Evolutionary conservation across 1,284 basidiomycete species (phyloP).

Genomic region (Serendipita sp.): DNA sequence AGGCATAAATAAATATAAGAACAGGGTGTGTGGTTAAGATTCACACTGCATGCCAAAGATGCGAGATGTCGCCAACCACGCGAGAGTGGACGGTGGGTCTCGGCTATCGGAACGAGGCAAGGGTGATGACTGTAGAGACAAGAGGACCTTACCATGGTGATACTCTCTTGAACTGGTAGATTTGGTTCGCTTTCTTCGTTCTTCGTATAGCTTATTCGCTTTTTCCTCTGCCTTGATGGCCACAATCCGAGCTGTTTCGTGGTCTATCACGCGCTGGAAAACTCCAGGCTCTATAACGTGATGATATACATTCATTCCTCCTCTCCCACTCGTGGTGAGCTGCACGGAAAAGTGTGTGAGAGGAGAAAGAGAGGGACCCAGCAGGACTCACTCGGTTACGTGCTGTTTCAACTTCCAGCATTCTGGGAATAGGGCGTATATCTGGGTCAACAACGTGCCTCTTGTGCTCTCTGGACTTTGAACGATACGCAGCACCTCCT

Average conservation of each 20-base stretch:
- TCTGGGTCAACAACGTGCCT: background rate
- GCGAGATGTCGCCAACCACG: too few species aligned
- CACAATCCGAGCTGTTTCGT: background rate
- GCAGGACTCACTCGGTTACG: conserved; percentile 6
- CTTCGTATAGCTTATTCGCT: background rate
- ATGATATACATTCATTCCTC: background rate
- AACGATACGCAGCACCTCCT: background rate
- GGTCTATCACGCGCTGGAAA: background rate
- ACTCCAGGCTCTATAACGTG: background rate
- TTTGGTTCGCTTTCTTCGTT: background rate
- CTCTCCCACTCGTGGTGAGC: background rate
- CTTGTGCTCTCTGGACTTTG: background rate
- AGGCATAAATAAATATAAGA: too few species aligned
- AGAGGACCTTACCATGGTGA: background rate
- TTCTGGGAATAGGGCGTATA: background rate
- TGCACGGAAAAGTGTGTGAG: background rate
- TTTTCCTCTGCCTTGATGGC: background rate
- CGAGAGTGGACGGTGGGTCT: too few species aligned
- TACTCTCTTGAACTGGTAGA: background rate
- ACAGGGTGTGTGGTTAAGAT: too few species aligned
- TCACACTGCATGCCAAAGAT: too few species aligned
- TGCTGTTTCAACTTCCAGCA: conserved; percentile 1
- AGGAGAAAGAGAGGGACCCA: background rate
- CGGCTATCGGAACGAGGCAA: too few species aligned
- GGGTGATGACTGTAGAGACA: too few species aligned